phyloP scores from a whole-genome alignment of 768 basidiomycete genomes.

The Serendipita sp. region DNA sequence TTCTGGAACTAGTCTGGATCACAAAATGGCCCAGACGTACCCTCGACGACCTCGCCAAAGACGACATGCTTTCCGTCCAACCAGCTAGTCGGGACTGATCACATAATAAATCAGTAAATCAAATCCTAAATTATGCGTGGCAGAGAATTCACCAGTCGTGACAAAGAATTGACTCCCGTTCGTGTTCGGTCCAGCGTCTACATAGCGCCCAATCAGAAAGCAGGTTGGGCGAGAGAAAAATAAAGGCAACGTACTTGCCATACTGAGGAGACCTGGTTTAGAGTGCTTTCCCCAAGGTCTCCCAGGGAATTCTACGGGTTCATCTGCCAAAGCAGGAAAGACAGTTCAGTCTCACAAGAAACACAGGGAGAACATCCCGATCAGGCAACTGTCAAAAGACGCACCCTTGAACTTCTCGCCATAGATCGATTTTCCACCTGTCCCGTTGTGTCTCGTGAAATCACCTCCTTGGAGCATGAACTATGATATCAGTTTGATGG shows the following conservation, averaged over 20 bases:
- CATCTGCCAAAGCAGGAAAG: constrained; percentile 26
- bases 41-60: constrained; percentile 13
- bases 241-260: constrained; percentile 40
- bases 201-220: not conserved
- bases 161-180: constrained; percentile 3
- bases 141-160: not conserved
- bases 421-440: constrained; percentile 22
- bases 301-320: constrained; percentile 14
- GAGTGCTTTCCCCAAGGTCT: constrained; percentile 23
- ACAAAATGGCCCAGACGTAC: not conserved
- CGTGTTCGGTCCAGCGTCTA: not conserved
- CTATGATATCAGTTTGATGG: not conserved
- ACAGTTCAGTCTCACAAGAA: not conserved
- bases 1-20: not conserved
- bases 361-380: not conserved
- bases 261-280: constrained; percentile 53
- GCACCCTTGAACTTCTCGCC: constrained; percentile 16
- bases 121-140: too few species aligned
- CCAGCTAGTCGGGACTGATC: not conserved
- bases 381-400: not conserved
- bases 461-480: constrained; percentile 23
- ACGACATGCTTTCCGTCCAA: constrained; percentile 26
- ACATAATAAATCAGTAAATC: not conserved
- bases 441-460: constrained; percentile 22
- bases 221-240: not conserved